phyloP scores from a whole-genome alignment of 2,329 filamentous ascomycete genomes.

The Akanthomyces dipterigenus region DNA sequence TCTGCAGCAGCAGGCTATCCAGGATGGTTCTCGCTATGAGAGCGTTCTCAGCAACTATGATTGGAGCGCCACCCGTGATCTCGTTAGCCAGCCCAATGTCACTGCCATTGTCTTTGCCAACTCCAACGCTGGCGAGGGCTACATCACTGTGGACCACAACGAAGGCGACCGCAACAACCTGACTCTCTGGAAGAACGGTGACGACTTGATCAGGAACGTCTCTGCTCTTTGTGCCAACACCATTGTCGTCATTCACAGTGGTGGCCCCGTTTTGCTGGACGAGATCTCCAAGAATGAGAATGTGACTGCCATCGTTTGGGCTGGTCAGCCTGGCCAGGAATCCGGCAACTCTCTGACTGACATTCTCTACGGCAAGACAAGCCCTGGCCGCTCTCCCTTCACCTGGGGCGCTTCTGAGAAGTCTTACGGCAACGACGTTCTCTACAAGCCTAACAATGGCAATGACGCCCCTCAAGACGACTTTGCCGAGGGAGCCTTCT shows the following conservation, averaged over 20 bases:
- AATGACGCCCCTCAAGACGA: slow-evolving; percentile 60
- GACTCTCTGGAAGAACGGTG: slow-evolving; percentile 79
- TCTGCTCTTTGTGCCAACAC: slow-evolving; percentile 77
- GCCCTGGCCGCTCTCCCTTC: slow-evolving; percentile 74
- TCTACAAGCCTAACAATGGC: slow-evolving; percentile 64
- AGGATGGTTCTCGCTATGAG: slow-evolving; percentile 54
- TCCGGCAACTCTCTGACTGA: slow-evolving; percentile 73
- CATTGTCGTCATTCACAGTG: slow-evolving; percentile 83
- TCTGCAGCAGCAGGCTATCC: slow-evolving; percentile 54
- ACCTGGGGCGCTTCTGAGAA: slow-evolving; percentile 64
- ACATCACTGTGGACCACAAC: slow-evolving; percentile 75
- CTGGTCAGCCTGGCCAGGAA: slow-evolving; percentile 76
- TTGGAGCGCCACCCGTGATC: slow-evolving; percentile 50
- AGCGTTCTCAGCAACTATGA: slow-evolving; percentile 61
- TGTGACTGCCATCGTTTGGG: slow-evolving; percentile 77
- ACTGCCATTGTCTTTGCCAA: slow-evolving; percentile 86
- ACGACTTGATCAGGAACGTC: slow-evolving; percentile 74
- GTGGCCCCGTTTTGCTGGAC: slow-evolving; percentile 70
- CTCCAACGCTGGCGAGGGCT: slow-evolving; percentile 79
- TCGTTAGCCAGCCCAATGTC: slow-evolving; percentile 57
- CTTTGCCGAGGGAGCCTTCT: slow-evolving; percentile 72
- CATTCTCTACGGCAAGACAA: slow-evolving; percentile 75
- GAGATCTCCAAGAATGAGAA: slow-evolving; percentile 71
- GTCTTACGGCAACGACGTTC: slow-evolving; percentile 63
- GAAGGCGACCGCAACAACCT: slow-evolving; percentile 87